Evolutionary conservation across 257 asterid species (phyloP).

Genomic region (Jacaranda copaia): DNA sequence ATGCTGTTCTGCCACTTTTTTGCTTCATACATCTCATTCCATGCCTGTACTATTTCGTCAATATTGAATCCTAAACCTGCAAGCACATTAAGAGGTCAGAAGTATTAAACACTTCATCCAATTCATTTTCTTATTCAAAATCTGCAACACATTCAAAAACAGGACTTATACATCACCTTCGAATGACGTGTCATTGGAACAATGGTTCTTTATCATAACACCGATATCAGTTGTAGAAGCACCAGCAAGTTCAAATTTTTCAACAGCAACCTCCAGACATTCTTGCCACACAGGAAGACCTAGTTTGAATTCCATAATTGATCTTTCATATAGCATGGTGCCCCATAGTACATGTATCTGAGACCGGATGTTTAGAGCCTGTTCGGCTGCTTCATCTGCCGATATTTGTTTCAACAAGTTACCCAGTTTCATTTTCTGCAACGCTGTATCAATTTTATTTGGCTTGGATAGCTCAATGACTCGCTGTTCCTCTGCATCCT

Average conservation of each 20-base stretch:
- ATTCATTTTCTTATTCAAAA: background rate
- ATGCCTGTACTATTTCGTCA: constrained; percentile 86
- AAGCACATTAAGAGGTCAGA: constrained; percentile 40
- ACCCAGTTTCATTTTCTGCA: constrained; percentile 62
- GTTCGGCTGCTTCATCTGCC: constrained; percentile 71
- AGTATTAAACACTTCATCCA: constrained; percentile 24
- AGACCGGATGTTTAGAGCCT: constrained; percentile 62
- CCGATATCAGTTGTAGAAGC: constrained; percentile 86
- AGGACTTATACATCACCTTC: constrained; percentile 57
- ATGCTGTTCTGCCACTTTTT: constrained; percentile 68
- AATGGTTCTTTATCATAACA: constrained; percentile 85
- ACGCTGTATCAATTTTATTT: constrained; percentile 41
- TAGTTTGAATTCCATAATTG: constrained; percentile 82
- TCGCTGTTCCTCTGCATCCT: constrained; percentile 58
- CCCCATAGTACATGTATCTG: constrained; percentile 87
- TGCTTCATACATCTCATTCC: constrained; percentile 95
- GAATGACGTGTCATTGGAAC: constrained; percentile 60
- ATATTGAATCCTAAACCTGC: constrained; percentile 84
- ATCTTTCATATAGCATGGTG: constrained; percentile 83
- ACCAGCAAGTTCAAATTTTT: constrained; percentile 88
- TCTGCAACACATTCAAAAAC: constrained; percentile 20
- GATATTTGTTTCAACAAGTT: constrained; percentile 51
- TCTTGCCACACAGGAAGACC: constrained; percentile 86
- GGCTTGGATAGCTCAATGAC: constrained; percentile 44
- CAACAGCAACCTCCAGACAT: constrained; percentile 77